A percentile compares a stretch with the other conserved stretches of the same genome.
phyloP scores from a whole-genome alignment of 805 yeast species.

The Candida caryicola region DNA sequence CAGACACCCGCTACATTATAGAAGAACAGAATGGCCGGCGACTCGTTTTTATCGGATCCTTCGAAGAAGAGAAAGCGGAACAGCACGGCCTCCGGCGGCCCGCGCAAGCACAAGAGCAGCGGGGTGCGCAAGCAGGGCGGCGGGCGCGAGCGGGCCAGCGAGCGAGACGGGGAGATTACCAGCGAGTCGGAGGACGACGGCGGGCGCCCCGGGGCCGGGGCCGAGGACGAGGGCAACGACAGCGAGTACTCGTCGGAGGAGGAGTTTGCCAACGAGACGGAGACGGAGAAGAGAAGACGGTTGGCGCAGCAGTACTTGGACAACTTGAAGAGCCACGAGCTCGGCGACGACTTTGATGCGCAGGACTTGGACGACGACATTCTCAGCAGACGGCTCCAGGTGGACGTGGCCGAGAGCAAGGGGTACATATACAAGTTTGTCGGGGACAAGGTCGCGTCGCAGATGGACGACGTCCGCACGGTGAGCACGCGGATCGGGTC shows the following conservation, averaged over 20 bases:
- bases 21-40: constrained; percentile 45
- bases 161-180: constrained; percentile 51
- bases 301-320: constrained; percentile 90
- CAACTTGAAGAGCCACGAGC: constrained; percentile 58
- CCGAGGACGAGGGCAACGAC: constrained; percentile 23
- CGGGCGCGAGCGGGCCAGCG: constrained; percentile 11
- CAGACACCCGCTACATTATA: background rate
- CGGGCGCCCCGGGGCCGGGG: constrained; percentile 26
- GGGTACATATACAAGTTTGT: constrained; percentile 76
- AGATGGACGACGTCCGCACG: constrained; percentile 34
- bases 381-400: constrained; percentile 71
- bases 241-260: constrained; percentile 59
- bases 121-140: constrained; percentile 8
- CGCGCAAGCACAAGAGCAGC: constrained; percentile 10
- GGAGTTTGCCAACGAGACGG: constrained; percentile 71
- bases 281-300: constrained; percentile 91
- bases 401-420: constrained; percentile 86
- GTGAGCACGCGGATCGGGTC: constrained; percentile 57
- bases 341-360: constrained; percentile 65
- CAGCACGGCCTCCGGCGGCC: constrained; percentile 18
- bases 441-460: constrained; percentile 48
- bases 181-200: constrained; percentile 9
- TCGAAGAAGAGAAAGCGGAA: constrained; percentile 47
- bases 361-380: constrained; percentile 86
- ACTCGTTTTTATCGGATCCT: constrained; percentile 64